Evolutionary conservation across 768 basidiomycete genomes (phyloP), one percentile per base, ranked within the genome.

Genomic region (Kwoniella bestiolae): DNA sequence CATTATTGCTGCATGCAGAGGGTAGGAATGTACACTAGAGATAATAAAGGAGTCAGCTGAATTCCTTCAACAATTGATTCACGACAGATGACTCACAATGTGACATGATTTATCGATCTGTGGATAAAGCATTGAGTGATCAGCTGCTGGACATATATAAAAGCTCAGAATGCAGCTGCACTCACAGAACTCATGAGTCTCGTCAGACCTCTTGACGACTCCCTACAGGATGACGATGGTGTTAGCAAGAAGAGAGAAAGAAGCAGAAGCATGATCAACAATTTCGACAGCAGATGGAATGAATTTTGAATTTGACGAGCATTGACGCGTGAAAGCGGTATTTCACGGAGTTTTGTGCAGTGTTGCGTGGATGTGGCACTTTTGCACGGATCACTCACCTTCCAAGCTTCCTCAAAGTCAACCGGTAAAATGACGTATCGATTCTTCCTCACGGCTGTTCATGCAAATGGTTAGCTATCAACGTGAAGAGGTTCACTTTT

Each of bases 371-470:
- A 70, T 68, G 70, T 71, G 70, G 52, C 51, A 84, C 88, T 89
- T 32, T 34, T 16, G n/a, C n/a, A n/a, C n/a, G n/a, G n/a, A n/a
- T 16, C 6, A 87, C 91, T 77, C 71, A 95, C 94, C 86, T 97
- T 98, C 94, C 94, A 99, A 79, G 94, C 94, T 82, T 98, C 95
- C 80, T 99, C 96, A 75, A 99, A 98, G 86, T 99, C 96, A 14
- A 90, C 87, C 0, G 96, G 95, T 23, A 98, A 84, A 78, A 99
- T 94, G 50, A 99, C 87, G 83, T 99, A 99, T 77, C 95, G 90
- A 82, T 98, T 97, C 84, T 97, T 97, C 64, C 95, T 89, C 16
- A 98, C 95, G 71, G 94, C 94, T 94, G 70, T 45, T 26, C 7
- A 18, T 5, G 28, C 8, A 12, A 12, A n/a, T 3, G 21, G 23